Conservation (phyloP, 768 basidiomycete species). For the Lentinula raphanica region DNA sequence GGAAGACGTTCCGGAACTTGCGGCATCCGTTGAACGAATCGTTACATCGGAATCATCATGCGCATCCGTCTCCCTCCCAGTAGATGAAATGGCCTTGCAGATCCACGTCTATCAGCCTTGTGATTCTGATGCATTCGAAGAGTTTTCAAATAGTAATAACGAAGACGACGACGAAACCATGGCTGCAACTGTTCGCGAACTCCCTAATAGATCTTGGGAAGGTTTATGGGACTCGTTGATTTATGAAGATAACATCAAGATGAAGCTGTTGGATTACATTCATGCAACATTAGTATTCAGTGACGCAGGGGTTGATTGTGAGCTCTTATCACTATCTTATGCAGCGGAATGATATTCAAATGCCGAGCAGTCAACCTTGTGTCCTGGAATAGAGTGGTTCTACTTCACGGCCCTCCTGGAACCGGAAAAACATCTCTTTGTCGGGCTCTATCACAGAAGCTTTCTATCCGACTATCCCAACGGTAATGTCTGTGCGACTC, state of each 20-base stretch:
- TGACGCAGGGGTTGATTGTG: conserved; percentile 81
- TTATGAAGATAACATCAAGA: conserved; percentile 79
- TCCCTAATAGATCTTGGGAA: conserved; percentile 80
- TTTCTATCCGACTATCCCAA: conserved; percentile 84
- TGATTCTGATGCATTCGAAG: conserved; percentile 62
- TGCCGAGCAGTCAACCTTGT: conserved; percentile 71
- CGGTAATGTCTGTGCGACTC: conserved; percentile 41
- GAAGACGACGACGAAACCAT: conserved; percentile 77
- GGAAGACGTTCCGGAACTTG: conserved; percentile 69
- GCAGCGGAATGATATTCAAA: conserved; percentile 5
- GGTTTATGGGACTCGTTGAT: conserved; percentile 93
- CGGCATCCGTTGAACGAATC: conserved; percentile 72
- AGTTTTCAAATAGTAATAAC: conserved; percentile 57
- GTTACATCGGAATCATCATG: conserved; percentile 65
- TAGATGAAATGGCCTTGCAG: conserved; percentile 60
- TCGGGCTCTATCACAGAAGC: conserved; percentile 90
- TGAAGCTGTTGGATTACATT: conserved; percentile 87
- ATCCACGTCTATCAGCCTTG: conserved; percentile 87
- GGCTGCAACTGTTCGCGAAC: conserved; percentile 85
- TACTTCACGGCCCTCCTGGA: conserved; percentile 95
- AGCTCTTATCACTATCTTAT: conserved; percentile 23
- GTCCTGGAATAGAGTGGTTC: conserved; percentile 91
- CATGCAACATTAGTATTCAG: conserved; percentile 92
- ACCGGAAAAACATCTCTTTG: conserved; percentile 97
- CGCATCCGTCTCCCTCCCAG: conserved; percentile 44